phyloP scores from a whole-genome alignment of 2,329 filamentous ascomycete species.

The Immersiporthe knoxdaviesiana region DNA sequence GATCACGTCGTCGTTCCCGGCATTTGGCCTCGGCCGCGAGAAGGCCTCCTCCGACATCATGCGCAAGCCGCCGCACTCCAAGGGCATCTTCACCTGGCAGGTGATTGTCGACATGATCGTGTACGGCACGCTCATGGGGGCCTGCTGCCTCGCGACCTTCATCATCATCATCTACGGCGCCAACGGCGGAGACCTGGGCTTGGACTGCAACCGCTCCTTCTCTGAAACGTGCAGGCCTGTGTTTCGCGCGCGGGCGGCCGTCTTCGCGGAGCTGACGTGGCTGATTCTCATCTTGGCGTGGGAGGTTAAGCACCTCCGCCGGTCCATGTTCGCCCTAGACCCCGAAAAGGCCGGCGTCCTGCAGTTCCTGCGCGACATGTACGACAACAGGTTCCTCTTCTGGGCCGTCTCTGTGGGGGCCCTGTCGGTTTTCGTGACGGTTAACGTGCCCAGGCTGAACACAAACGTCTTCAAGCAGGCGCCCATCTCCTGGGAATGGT shows the following conservation, averaged over 20 bases:
- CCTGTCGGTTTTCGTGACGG: constrained; percentile 65
- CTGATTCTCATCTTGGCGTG: constrained; percentile 74
- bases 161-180: constrained; percentile 65
- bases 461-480: constrained; percentile 73
- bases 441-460: constrained; percentile 76
- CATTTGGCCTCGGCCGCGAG: constrained; percentile 86
- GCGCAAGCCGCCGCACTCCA: constrained; percentile 75
- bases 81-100: constrained; percentile 77
- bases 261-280: constrained; percentile 75
- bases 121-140: constrained; percentile 78
- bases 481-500: constrained; percentile 77
- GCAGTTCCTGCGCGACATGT: constrained; percentile 65
- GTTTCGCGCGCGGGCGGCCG: constrained; percentile 71
- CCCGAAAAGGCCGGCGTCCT: constrained; percentile 54
- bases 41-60: constrained; percentile 76
- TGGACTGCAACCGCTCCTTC: constrained; percentile 65
- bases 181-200: constrained; percentile 59
- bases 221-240: constrained; percentile 61
- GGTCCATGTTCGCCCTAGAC: constrained; percentile 71
- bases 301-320: constrained; percentile 76
- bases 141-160: constrained; percentile 67
- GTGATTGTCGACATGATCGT: constrained; percentile 79
- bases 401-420: constrained; percentile 65
- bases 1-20: constrained; percentile 84
- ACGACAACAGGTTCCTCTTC: constrained; percentile 71